phyloP scores from a whole-genome alignment of 2,329 filamentous ascomycete species.

The Orbilia brochopaga region DNA sequence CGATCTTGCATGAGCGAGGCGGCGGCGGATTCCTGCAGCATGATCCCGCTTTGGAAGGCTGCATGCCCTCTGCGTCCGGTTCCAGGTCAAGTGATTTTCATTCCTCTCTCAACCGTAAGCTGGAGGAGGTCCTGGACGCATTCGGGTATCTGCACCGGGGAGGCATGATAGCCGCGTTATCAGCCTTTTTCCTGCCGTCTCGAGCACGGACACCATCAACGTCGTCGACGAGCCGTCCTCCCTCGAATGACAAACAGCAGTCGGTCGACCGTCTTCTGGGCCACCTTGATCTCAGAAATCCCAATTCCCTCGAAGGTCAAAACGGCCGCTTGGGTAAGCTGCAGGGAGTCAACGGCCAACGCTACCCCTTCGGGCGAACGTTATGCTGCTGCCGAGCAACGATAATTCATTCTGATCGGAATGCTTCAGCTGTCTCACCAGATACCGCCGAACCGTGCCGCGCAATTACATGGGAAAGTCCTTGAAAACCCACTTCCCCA shows the following conservation, averaged over 20 bases:
- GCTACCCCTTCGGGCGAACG: constrained; percentile 24
- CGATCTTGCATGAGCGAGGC: constrained; percentile 50
- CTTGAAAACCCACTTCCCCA: constrained; percentile 12
- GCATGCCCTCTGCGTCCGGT: constrained; percentile 39
- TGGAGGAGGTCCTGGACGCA: constrained; percentile 33
- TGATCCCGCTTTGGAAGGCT: constrained; percentile 40
- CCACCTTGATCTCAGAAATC: neutral
- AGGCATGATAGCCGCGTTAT: constrained; percentile 40
- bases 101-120: constrained; percentile 6
- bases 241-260: constrained; percentile 7
- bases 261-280: constrained; percentile 13
- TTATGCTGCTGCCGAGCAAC: constrained; percentile 21
- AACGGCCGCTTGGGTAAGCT: constrained; percentile 23
- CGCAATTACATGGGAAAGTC: constrained; percentile 47
- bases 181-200: constrained; percentile 11
- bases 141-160: constrained; percentile 41
- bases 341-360: constrained; percentile 33
- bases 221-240: constrained; percentile 10
- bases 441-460: constrained; percentile 43
- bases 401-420: constrained; percentile 47
- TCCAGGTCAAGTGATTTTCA: constrained; percentile 49
- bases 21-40: constrained; percentile 47
- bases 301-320: constrained; percentile 15
- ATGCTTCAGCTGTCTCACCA: constrained; percentile 17
- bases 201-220: constrained; percentile 29